Evolutionary conservation across 495 filamentous ascomycete species (phyloP).

Genomic region (Tuber microsphaerosporum): DNA sequence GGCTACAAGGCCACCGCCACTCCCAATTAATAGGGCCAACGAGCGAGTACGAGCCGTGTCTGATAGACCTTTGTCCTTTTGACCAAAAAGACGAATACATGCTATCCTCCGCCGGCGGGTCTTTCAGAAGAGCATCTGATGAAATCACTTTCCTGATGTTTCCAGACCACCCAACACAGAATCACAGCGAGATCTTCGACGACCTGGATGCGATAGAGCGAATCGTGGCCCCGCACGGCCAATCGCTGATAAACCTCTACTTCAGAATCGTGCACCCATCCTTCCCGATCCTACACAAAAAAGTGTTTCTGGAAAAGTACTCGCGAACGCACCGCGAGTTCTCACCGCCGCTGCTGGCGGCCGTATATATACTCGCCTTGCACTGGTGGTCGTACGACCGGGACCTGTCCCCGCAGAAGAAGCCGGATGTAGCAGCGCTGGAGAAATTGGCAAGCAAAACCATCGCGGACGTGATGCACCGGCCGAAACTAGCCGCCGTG

Average conservation of each 20-base stretch:
- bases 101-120: conserved; percentile 53
- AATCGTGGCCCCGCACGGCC: conserved; percentile 73
- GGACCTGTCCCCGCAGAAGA: conserved; percentile 55
- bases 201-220: conserved; percentile 74
- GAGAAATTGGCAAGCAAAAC: conserved; percentile 69
- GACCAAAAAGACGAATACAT: conserved; percentile 65
- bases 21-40: conserved; percentile 62
- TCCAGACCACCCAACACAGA: conserved; percentile 53
- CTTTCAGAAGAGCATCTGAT: conserved; percentile 70
- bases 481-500: conserved; percentile 84
- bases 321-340: conserved; percentile 66
- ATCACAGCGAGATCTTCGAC: conserved; percentile 54
- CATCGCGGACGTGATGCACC: conserved; percentile 67
- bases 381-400: conserved; percentile 79
- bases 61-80: conserved; percentile 65
- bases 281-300: conserved; percentile 84
- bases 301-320: conserved; percentile 78
- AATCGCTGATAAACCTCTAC: conserved; percentile 75
- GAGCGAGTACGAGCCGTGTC: conserved; percentile 64
- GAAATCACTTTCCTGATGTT: conserved; percentile 78
- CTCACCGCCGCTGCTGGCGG: conserved; percentile 75
- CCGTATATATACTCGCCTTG: conserved; percentile 82
- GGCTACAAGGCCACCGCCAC: conserved; percentile 56
- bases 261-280: conserved; percentile 81
- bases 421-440: conserved; percentile 66